Conservation (phyloP, 2,329 filamentous ascomycete species). For the Claviceps digitariae region DNA sequence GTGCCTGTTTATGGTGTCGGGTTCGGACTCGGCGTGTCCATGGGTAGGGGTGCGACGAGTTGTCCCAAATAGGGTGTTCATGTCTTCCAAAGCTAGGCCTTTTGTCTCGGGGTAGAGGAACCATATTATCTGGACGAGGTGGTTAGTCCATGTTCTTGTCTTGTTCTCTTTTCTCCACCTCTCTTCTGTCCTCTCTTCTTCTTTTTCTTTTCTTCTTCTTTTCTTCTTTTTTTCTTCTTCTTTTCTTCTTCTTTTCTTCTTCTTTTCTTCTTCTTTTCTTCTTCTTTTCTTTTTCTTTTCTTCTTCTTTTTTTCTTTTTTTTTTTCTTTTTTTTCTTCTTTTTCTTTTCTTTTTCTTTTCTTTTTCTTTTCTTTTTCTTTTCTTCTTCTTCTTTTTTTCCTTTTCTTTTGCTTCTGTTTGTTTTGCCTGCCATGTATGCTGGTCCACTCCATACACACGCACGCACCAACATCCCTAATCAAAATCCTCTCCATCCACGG, state of each 20-base stretch:
- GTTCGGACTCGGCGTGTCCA: background rate
- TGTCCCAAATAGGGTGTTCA: slow-evolving; percentile 28
- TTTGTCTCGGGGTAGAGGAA: slow-evolving; percentile 32
- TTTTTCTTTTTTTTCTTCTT: no score
- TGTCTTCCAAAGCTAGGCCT: slow-evolving; percentile 27
- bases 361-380: no score
- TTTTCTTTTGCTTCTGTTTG: no score
- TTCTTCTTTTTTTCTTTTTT: background rate
- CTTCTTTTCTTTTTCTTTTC: background rate
- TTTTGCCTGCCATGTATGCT: no score
- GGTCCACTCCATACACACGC: no score
- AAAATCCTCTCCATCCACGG: no score
- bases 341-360: no score
- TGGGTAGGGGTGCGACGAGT: background rate
- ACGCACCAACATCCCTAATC: no score
- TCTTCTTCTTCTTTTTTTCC: no score
- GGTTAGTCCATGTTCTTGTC: background rate
- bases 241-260: background rate
- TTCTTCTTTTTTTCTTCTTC: background rate
- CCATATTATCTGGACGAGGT: slow-evolving; percentile 22
- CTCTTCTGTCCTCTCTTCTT: background rate
- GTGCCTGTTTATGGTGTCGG: background rate
- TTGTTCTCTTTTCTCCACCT: no score
- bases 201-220: background rate
- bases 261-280: background rate